Evolutionary conservation across 352 stramenopile species (phyloP), one percentile per base, ranked within the genome.

Genomic region (Globisporangium viniferum): DNA sequence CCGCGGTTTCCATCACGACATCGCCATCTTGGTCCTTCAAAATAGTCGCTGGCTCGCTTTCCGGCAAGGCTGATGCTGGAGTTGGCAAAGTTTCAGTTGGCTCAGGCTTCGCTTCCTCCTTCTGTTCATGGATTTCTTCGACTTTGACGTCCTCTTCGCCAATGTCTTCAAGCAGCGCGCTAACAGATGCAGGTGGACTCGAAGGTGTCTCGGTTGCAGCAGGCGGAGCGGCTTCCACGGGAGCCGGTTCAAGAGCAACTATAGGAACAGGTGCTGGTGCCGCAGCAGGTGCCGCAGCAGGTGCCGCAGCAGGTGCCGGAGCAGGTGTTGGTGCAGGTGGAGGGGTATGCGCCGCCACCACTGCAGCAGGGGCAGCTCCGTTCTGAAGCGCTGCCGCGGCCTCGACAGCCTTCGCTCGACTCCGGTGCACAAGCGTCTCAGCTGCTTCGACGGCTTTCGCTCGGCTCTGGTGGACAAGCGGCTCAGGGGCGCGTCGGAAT

Each of bases 401-500:
- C 57, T 72, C 65, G 31, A 55, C 62, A 24, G 57, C n/a, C 29
- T 70, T 68, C 3, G 60, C 29, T 20, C 62, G 48, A 29, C 44
- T 51, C 18, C 18, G 44, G 18, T 51, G 44, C 18, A 51, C 44
- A 20, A 51, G 80, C 2, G 73, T 24, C 15, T 92, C 84, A 2
- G 81, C 36, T 39, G 29, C 53, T 61, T 72, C 65, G 22, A 55
- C 59, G 20, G 59, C 27, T n/a, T 71, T 69, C 7, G 62, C 33
- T 22, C 64, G 53, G 24, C 44, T 46, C 51, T 66, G 67, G 64
- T 39, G 22, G 12, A 62, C 56, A 35, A 39, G 80, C 3, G 73
- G 22, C 12, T 92, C 84, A 2, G 81, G 76, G 10, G 84, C 82
- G 56, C 86, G 86, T n/a, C 86, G 84, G 24, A 94, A 84, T 14